Percentiles rank a stretch among this genome's conserved stretches.
Evolutionary conservation across 768 basidiomycete genomes (phyloP).

Genomic region (Fistulinella prunicolor): DNA sequence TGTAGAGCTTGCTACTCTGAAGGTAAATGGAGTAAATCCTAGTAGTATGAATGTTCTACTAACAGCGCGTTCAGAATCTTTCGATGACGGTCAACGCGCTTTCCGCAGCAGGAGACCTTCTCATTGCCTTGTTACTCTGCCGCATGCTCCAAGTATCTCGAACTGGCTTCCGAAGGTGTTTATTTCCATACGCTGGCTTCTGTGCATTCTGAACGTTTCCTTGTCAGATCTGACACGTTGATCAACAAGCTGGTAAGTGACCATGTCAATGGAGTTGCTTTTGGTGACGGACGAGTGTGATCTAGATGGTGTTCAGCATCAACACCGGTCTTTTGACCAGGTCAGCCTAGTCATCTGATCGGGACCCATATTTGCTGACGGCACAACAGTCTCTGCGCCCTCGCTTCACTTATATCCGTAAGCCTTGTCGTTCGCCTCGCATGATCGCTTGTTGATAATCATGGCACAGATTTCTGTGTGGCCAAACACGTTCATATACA

Average conservation of each 20-base stretch:
- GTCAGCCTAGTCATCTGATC: slow-evolving; percentile 9
- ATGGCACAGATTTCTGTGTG: slow-evolving; percentile 43
- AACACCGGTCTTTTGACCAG: slow-evolving; percentile 39
- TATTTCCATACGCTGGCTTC: background rate
- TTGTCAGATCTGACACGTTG: slow-evolving; percentile 43
- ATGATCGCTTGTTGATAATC: background rate
- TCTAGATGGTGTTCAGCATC: slow-evolving; percentile 52
- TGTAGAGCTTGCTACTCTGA: slow-evolving; percentile 41
- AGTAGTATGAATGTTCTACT: background rate
- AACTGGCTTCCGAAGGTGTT: slow-evolving; percentile 48
- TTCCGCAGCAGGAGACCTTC: slow-evolving; percentile 44
- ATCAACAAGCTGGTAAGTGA: slow-evolving; percentile 41
- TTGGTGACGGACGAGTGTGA: background rate
- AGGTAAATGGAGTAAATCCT: slow-evolving; percentile 28
- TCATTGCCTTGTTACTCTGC: slow-evolving; percentile 49
- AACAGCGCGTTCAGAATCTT: slow-evolving; percentile 25
- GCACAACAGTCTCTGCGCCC: slow-evolving; percentile 43
- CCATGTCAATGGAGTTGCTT: background rate
- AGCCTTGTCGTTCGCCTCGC: background rate
- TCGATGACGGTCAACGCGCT: slow-evolving; percentile 52
- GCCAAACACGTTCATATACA: slow-evolving; percentile 51
- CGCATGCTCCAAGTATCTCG: slow-evolving; percentile 44
- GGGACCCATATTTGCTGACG: slow-evolving; percentile 1
- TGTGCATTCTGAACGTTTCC: background rate
- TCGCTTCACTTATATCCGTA: slow-evolving; percentile 53